phyloP scores from a whole-genome alignment of 2,329 filamentous ascomycete species.

The Sclerotinia minor region DNA sequence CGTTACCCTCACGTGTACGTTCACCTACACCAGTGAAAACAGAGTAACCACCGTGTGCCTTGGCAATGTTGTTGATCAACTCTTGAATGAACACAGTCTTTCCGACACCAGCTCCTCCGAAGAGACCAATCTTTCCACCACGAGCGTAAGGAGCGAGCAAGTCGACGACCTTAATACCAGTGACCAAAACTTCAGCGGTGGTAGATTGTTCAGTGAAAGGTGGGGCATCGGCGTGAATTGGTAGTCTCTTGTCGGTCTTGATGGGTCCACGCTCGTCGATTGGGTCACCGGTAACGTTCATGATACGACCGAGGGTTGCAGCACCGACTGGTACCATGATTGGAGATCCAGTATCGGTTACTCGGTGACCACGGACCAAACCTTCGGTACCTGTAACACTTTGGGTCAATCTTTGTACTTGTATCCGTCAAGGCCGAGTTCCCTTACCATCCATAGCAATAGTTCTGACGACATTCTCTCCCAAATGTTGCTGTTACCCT shows the following conservation, averaged over 20 bases:
- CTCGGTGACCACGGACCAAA: conserved; percentile 90
- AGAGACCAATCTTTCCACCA: conserved; percentile 99
- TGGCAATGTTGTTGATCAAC: conserved; percentile 99
- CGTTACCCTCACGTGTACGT: conserved; percentile 99
- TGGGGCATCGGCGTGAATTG: conserved; percentile 94
- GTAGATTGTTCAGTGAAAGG: conserved; percentile 95
- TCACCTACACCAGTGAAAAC: conserved; percentile 99
- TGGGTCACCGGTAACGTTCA: conserved; percentile 99
- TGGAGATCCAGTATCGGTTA: conserved; percentile 84
- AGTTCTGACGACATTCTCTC: conserved; percentile 97
- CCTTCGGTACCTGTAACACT: conserved; percentile 82
- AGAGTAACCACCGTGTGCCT: conserved; percentile 99
- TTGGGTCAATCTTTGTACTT: conserved; percentile 34
- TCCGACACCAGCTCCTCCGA: conserved; percentile 99
- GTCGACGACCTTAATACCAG: conserved; percentile 99
- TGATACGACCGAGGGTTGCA: conserved; percentile 95
- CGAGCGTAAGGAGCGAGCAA: conserved; percentile 97
- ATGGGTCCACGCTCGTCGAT: conserved; percentile 99
- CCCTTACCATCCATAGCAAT: conserved; percentile 99
- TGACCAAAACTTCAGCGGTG: conserved; percentile 91
- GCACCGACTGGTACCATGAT: conserved; percentile 96
- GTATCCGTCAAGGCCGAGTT: conserved; percentile 19
- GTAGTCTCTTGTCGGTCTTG: conserved; percentile 82
- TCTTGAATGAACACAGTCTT: conserved; percentile 99
- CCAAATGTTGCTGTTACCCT: conserved; percentile 84